Conservation (phyloP, 441 rosid genomes). For the Biscutella auriculata region DNA sequence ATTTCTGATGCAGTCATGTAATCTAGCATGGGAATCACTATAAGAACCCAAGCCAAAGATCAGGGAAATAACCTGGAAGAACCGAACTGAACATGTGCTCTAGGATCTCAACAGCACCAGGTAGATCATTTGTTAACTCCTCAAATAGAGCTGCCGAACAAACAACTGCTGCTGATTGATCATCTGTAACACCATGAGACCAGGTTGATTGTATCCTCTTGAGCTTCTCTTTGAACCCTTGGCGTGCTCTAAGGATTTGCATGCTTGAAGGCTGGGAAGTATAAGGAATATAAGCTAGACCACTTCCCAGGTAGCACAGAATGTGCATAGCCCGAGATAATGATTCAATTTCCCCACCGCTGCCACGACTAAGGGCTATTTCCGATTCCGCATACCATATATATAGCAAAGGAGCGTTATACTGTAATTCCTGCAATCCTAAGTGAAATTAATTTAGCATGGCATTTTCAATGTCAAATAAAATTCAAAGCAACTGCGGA, state of each 20-base stretch:
- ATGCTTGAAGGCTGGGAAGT: constrained; percentile 53
- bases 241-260: constrained; percentile 86
- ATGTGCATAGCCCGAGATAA: constrained; percentile 58
- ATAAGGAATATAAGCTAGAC: constrained; percentile 48
- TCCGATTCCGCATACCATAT: constrained; percentile 91
- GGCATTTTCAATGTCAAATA: neutral
- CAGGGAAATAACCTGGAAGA: constrained; percentile 64
- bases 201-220: constrained; percentile 52
- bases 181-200: constrained; percentile 55
- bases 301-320: constrained; percentile 72
- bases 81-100: constrained; percentile 59
- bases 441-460: constrained; percentile 12
- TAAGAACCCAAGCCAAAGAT: neutral
- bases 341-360: constrained; percentile 40
- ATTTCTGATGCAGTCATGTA: constrained; percentile 5
- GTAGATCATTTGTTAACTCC: constrained; percentile 63
- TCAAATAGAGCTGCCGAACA: constrained; percentile 81
- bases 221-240: constrained; percentile 67
- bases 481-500: neutral
- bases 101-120: constrained; percentile 52
- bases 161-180: constrained; percentile 62
- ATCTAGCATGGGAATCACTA: neutral
- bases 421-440: constrained; percentile 47
- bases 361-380: constrained; percentile 29
- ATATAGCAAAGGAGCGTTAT: constrained; percentile 55